Conservation (phyloP, 345 rosid genomes). For the Capsella bursapastoris region DNA sequence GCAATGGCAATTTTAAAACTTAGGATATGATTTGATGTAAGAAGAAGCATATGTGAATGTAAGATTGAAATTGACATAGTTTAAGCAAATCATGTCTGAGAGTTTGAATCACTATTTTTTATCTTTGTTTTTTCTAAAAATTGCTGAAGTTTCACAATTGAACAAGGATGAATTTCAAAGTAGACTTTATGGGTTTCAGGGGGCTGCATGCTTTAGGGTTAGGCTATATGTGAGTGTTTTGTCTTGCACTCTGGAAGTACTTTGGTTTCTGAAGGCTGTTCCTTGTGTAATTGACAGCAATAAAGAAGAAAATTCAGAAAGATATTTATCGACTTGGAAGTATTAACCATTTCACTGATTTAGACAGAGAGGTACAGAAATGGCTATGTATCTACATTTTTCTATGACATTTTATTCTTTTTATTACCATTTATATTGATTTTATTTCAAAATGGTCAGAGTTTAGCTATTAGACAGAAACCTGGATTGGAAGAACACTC, state of each 20-base stretch:
- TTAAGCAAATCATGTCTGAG: conserved; percentile 10
- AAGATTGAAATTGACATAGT: background rate
- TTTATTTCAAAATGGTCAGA: conserved; percentile 46
- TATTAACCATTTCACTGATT: conserved; percentile 60
- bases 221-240: conserved; percentile 29
- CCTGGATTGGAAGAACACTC: conserved; percentile 80
- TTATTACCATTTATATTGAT: conserved; percentile 7
- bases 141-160: conserved; percentile 10
- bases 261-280: conserved; percentile 25
- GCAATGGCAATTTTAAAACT: background rate
- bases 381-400: conserved; percentile 25
- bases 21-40: background rate
- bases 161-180: conserved; percentile 1
- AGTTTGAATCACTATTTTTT: background rate
- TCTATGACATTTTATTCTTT: conserved; percentile 10
- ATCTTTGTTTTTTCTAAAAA: background rate
- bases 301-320: conserved; percentile 80
- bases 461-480: conserved; percentile 66
- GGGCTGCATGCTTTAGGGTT: conserved; percentile 3
- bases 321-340: conserved; percentile 82
- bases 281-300: conserved; percentile 53
- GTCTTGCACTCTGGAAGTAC: background rate
- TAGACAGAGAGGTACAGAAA: conserved; percentile 65
- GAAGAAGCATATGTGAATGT: background rate
- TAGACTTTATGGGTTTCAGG: conserved; percentile 1